Base-by-base conservation (phyloP, 1,284 basidiomycete species). In the Phellopilus nigrolimitatus region DNA sequence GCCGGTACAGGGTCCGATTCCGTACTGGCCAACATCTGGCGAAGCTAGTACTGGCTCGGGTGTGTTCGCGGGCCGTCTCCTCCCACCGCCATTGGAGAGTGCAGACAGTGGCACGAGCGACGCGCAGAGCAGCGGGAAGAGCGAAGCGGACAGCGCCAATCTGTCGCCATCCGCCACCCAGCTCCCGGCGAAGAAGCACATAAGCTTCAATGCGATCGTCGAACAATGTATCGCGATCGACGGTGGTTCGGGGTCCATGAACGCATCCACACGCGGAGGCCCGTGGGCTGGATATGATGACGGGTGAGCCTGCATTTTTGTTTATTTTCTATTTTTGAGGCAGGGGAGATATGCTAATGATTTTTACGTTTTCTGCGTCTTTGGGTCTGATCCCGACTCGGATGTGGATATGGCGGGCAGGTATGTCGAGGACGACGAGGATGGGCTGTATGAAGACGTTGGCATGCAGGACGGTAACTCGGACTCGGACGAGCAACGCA, bases 201-300 rank as follows among this genome's bases (percentile, higher is more conserved):
- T 99, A 71, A 89, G 81, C 61, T 99, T 99, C 79, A 98, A 98
- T 69, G 95, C 94, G 1, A 95, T 95, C 63, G 95, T 99, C 33
- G 92, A 98, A 68, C 97, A 98, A 68, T 94, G 85, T 65, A 95
- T 99, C 57, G 90, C 95, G n/a, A 87, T 99, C 62, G 87, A 89
- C 61, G 82, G 84, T 17, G 40, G 36, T n/a, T 49, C 47, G n/a
- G 49, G 13, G 21, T 47, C 39, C 12, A 9, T 45, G 27, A 42
- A 27, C 13, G 47, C 42, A 61, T 83, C 81, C 0, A 71, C 72
- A 56, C 51, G 52, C 21, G 64, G 65, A 56, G 61, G 64, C 25
- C 54, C 57, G 17, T 55, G 54, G 24, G 56, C 60, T 38, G 59
- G 46, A n/a, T 46, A 47, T 28, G 30, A 45, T 27, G 52, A 54